Evolutionary conservation across 306 rosid species (phyloP).

Genomic region (Pyrus bretschneideri): DNA sequence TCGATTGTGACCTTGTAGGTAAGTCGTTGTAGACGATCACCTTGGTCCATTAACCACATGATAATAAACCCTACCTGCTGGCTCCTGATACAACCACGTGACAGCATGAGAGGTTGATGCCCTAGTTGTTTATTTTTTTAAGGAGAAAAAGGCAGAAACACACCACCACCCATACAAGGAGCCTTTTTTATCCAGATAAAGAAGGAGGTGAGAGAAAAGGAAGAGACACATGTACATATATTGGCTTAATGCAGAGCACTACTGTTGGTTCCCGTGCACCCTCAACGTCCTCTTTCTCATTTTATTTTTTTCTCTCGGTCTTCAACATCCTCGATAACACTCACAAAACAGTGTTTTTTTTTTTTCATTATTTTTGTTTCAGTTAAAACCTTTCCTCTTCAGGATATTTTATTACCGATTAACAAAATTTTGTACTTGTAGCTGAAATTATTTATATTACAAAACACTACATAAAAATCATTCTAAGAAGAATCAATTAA

Average conservation of each 20-base stretch:
- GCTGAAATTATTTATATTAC: too few relatives aligned
- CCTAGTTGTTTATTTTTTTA: constrained; percentile 9
- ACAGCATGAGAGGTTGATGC: constrained; percentile 33
- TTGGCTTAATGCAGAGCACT: constrained; percentile 16
- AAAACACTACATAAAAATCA: too few relatives aligned
- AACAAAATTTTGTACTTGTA: too few relatives aligned
- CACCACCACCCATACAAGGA: not conserved
- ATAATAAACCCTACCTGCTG: constrained; percentile 26
- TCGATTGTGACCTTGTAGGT: not conserved
- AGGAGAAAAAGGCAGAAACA: constrained; percentile 1
- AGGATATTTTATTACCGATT: too few relatives aligned
- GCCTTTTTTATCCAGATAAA: not conserved
- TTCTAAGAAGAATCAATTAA: too few relatives aligned
- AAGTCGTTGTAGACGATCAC: constrained; percentile 16
- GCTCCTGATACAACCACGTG: constrained; percentile 56
- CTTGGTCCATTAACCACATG: constrained; percentile 28
- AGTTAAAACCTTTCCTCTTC: too few relatives aligned
- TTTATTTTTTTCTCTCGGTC: constrained; percentile 6
- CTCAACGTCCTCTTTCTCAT: constrained; percentile 26
- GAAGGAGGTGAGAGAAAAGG: not conserved
- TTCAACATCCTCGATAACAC: constrained; percentile 28
- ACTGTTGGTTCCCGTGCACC: constrained; percentile 22
- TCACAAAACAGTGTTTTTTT: not conserved
- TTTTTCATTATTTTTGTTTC: too few relatives aligned
- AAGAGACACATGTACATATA: too few relatives aligned